phyloP scores from a whole-genome alignment of 2,329 filamentous ascomycete species.

The Fusarium sp. region DNA sequence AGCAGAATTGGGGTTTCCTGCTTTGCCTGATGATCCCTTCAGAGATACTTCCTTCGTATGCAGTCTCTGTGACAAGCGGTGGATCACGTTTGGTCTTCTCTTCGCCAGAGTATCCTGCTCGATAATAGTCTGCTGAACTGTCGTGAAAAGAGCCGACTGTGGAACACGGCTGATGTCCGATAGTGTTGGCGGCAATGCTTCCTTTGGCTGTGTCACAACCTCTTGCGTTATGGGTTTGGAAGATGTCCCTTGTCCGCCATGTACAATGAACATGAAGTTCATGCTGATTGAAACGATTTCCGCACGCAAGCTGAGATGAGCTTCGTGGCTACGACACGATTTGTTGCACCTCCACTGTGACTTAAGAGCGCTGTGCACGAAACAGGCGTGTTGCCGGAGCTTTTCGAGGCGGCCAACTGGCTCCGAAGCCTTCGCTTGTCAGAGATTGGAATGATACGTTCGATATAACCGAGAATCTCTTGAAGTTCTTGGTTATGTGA shows the following conservation, averaged over 20 bases:
- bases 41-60: not conserved
- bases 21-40: not conserved
- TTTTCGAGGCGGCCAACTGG: not conserved
- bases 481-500: not conserved
- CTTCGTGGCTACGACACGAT: not conserved
- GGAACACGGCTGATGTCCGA: not conserved
- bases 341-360: not conserved
- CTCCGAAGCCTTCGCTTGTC: not conserved
- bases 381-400: not conserved
- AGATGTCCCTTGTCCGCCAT: not conserved
- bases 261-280: not conserved
- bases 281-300: not conserved
- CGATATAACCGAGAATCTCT: not conserved
- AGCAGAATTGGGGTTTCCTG: not conserved
- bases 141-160: not conserved
- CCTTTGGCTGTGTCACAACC: not conserved
- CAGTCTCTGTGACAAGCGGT: not conserved
- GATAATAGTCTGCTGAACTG: not conserved
- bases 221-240: not conserved
- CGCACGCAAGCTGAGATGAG: not conserved
- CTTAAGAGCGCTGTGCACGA: not conserved
- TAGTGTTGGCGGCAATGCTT: not conserved
- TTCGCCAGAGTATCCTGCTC: not conserved
- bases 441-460: not conserved
- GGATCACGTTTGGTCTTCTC: not conserved